Percentiles rank a stretch among this genome's conserved stretches.
Evolutionary conservation across 495 filamentous ascomycete genomes (phyloP).

Genomic region (Clavariopsis aquatica): DNA sequence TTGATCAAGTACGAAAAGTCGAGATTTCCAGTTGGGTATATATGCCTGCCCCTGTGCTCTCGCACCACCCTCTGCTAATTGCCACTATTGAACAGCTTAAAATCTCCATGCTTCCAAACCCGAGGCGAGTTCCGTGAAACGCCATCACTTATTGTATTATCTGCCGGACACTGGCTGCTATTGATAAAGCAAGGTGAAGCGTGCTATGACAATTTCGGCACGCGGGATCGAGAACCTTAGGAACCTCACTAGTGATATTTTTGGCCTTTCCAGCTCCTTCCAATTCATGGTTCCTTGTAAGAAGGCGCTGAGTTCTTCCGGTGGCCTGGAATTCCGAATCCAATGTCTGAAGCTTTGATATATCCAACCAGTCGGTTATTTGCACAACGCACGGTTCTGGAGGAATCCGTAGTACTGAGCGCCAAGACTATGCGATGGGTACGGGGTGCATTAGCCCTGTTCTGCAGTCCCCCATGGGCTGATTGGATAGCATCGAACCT

Average conservation of each 20-base stretch:
- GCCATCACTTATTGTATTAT: neutral
- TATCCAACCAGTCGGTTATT: constrained; percentile 5
- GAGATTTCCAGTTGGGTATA: constrained; percentile 4
- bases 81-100: neutral
- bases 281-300: neutral
- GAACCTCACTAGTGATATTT: neutral
- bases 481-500: neutral
- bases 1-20: neutral
- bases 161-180: neutral
- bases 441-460: neutral
- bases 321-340: neutral
- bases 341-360: neutral
- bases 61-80: neutral
- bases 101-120: neutral
- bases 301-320: neutral
- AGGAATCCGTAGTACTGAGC: neutral
- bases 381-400: neutral
- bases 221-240: neutral
- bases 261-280: neutral
- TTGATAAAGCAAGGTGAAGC: constrained; percentile 1
- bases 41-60: constrained; percentile 3
- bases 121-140: neutral
- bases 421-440: neutral
- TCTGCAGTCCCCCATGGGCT: neutral
- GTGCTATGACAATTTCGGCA: constrained; percentile 3